These are phyloP conservation scores for Amanita fuliginea DNA, from an alignment of 768 basidiomycete species.

Conservation along the genomic window DNA sequence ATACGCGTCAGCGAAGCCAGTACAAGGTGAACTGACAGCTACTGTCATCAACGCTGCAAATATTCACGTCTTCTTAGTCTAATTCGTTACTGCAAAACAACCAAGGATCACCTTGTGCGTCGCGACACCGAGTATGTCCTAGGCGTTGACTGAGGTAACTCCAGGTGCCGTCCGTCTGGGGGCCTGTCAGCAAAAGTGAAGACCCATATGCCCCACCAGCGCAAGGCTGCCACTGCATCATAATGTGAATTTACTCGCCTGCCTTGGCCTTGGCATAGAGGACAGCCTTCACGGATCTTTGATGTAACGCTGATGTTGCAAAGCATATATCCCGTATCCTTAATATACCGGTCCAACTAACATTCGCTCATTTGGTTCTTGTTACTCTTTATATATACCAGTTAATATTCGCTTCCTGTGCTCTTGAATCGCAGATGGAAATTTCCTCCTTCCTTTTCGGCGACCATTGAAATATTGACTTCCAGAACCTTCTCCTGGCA, in stretches of 20 bases:
- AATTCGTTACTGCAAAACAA: constrained; percentile 90
- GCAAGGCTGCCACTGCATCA: constrained; percentile 56
- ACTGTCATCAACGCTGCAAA: neutral
- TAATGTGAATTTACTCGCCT: constrained; percentile 42
- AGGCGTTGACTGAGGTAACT: constrained; percentile 8
- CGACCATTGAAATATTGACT: too few relatives aligned
- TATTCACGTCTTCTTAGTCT: constrained; percentile 37
- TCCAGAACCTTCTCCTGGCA: neutral
- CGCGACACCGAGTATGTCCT: constrained; percentile 3
- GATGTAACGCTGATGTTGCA: constrained; percentile 1
- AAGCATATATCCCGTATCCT: constrained; percentile 15
- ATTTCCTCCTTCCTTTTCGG: neutral
- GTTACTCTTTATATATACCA: neutral
- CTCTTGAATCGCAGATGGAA: neutral
- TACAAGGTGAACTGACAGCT: constrained; percentile 47
- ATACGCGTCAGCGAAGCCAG: constrained; percentile 88
- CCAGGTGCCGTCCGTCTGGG: constrained; percentile 92
- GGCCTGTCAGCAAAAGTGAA: constrained; percentile 77
- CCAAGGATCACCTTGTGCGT: constrained; percentile 80
- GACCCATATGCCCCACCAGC: constrained; percentile 88
- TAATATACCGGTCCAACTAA: constrained; percentile 12
- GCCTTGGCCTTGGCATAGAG: neutral
- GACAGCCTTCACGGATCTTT: neutral
- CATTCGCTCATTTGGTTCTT: constrained; percentile 7
- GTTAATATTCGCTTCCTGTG: constrained; percentile 1